Percentiles rank a stretch among this genome's conserved stretches.
These are phyloP conservation scores for Diplodia mutila DNA, from an alignment of 2,329 filamentous ascomycete genomes.

Conservation along the genomic window DNA sequence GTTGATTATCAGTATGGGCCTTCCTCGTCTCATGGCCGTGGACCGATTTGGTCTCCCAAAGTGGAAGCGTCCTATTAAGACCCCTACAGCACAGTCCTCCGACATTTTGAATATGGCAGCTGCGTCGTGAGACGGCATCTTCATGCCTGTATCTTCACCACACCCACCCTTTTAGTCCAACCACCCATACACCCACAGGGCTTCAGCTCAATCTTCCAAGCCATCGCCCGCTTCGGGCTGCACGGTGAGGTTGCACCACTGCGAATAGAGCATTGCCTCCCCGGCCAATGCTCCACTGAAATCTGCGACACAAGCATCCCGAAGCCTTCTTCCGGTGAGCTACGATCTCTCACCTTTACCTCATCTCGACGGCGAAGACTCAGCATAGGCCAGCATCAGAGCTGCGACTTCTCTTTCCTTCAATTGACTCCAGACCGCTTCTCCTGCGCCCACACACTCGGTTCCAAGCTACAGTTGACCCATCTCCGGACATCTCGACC, in stretches of 20 bases:
- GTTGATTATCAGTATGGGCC: no score
- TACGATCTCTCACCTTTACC: background rate
- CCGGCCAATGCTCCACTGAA: no score
- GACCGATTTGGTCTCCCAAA: no score
- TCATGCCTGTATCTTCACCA: background rate
- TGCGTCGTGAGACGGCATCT: background rate
- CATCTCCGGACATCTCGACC: background rate
- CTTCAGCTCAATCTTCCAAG: background rate
- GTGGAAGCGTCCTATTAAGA: no score
- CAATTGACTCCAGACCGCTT: no score
- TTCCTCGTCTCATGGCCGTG: no score
- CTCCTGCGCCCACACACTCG: background rate
- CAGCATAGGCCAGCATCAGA: background rate
- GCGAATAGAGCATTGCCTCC: no score
- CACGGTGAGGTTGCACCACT: background rate
- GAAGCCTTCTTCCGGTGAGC: background rate
- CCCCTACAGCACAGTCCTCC: no score
- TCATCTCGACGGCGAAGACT: background rate
- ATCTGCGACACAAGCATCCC: background rate
- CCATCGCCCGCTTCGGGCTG: background rate
- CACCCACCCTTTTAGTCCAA: background rate
- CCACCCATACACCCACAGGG: background rate
- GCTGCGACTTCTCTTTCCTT: background rate
- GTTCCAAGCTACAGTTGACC: background rate
- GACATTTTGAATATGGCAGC: background rate